Conservation (phyloP, 2,329 filamentous ascomycete genomes). For the Aspergillus sp. region DNA sequence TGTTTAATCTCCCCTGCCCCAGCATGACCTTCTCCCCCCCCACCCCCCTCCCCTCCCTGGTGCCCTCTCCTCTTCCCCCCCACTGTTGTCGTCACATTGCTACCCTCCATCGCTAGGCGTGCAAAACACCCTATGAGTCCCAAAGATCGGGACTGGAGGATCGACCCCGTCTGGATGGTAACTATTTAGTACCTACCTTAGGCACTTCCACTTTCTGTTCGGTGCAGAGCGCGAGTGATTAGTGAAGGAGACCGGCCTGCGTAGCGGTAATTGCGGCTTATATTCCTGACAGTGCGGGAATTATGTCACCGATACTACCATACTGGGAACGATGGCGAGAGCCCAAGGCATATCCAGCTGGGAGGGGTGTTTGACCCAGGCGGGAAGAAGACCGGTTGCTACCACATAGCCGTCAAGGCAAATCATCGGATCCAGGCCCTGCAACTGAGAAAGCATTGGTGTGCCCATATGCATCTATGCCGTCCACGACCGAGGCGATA, state of each 20-base stretch:
- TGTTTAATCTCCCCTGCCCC: slow-evolving; percentile 7
- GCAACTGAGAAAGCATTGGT: not conserved
- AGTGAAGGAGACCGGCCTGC: not conserved
- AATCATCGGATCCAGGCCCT: not conserved
- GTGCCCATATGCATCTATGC: not conserved
- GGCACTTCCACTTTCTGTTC: slow-evolving; percentile 6
- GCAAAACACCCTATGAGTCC: not conserved
- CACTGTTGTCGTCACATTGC: not conserved
- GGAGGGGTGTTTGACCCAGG: not conserved
- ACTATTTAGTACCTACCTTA: slow-evolving; percentile 5
- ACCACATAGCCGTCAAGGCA: not conserved
- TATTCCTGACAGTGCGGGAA: not conserved
- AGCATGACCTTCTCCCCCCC: not conserved
- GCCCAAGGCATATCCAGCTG: not conserved
- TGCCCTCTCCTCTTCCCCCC: not conserved
- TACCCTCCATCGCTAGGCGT: not conserved
- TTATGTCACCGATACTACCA: not conserved
- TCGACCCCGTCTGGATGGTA: slow-evolving; percentile 3
- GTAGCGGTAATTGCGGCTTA: not conserved
- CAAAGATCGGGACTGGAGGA: slow-evolving; percentile 6
- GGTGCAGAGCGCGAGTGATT: slow-evolving; percentile 2
- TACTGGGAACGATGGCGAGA: not conserved
- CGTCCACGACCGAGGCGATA: slow-evolving; percentile 7
- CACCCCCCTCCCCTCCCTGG: not conserved
- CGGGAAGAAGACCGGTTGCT: not conserved